Evolutionary conservation across 345 rosid species (phyloP).

Genomic region (Euclidium syriacum): DNA sequence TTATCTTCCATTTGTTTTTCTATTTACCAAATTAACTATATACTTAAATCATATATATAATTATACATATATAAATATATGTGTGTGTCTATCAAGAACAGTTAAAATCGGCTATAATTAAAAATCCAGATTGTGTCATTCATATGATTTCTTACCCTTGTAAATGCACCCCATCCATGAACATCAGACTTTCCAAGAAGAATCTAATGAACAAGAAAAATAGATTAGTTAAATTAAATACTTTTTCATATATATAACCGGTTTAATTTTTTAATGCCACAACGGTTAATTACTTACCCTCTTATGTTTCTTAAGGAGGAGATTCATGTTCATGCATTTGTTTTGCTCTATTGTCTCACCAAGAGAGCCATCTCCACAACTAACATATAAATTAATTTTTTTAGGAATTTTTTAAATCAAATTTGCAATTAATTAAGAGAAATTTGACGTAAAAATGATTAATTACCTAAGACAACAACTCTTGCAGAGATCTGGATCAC

Average conservation of each 20-base stretch:
- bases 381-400: constrained; percentile 24
- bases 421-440: neutral
- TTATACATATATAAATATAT: too few relatives aligned
- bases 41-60: too few relatives aligned
- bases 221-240: neutral
- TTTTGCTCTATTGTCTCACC: constrained; percentile 70
- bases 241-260: neutral
- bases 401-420: neutral
- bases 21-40: too few relatives aligned
- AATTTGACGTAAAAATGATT: neutral
- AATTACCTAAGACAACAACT: constrained; percentile 75
- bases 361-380: constrained; percentile 73
- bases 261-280: neutral
- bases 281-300: constrained; percentile 40
- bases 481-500: constrained; percentile 94
- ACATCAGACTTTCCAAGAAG: constrained; percentile 68
- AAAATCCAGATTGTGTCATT: too few relatives aligned
- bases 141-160: constrained; percentile 44
- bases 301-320: constrained; percentile 73
- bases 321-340: constrained; percentile 85
- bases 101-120: too few relatives aligned
- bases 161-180: constrained; percentile 97
- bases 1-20: too few relatives aligned
- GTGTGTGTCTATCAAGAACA: too few relatives aligned
- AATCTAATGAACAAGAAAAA: constrained; percentile 41